A percentile compares a stretch with the other conserved stretches of the same genome.
Evolutionary conservation across 1,139 yeast species (phyloP).

Genomic region (Yamadazyma dushanensis): DNA sequence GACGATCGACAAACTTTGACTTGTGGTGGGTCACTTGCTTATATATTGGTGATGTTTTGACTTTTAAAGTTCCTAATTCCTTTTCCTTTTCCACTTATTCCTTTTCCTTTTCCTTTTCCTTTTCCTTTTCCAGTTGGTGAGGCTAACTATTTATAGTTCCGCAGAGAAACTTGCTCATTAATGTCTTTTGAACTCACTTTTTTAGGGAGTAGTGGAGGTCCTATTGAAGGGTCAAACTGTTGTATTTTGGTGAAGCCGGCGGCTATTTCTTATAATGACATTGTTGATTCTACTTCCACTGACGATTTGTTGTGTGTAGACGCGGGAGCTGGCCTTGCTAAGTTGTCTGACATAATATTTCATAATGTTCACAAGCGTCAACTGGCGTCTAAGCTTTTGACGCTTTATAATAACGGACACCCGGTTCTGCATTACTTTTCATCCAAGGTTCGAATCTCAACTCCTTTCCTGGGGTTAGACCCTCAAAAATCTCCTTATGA

Average conservation of each 20-base stretch:
- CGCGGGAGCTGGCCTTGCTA: conserved; percentile 74
- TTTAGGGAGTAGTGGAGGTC: conserved; percentile 80
- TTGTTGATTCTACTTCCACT: conserved; percentile 25
- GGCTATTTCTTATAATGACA: conserved; percentile 33
- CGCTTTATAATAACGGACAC: conserved; percentile 28
- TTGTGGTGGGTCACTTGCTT: too few species aligned
- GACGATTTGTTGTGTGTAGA: conserved; percentile 62
- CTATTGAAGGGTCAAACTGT: conserved; percentile 66
- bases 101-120: conserved; percentile 1
- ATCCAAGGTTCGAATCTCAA: conserved; percentile 9
- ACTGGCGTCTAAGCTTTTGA: conserved; percentile 12
- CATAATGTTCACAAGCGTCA: conserved; percentile 19
- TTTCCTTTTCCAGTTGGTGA: not conserved
- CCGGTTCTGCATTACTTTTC: conserved; percentile 19
- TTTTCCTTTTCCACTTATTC: not conserved
- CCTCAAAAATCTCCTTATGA: conserved; percentile 18
- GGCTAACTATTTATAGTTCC: conserved; percentile 3
- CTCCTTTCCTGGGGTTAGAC: conserved; percentile 30
- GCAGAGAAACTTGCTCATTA: not conserved
- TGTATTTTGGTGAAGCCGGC: conserved; percentile 64
- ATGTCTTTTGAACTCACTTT: conserved; percentile 47
- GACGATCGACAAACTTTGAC: too few species aligned
- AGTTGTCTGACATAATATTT: conserved; percentile 52
- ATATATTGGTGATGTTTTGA: too few species aligned
- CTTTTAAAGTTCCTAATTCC: too few species aligned